Percentiles rank a stretch among this genome's conserved stretches.
These are phyloP conservation scores for Paratinospora sagittata DNA, from an alignment of 164 flowering plant genomes.

Conservation along the genomic window DNA sequence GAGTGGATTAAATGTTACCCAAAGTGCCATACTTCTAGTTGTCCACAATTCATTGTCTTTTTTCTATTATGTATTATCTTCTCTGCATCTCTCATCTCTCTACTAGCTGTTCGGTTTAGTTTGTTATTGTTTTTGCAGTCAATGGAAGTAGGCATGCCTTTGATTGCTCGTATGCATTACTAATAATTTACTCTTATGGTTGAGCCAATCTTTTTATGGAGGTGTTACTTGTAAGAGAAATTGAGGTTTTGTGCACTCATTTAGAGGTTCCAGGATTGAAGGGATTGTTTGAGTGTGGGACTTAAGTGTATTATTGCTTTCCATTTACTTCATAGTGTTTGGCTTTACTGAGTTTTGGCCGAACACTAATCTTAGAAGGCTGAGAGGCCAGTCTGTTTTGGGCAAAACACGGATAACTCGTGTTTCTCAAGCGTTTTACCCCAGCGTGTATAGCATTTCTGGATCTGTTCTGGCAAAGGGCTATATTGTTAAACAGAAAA, in stretches of 20 bases:
- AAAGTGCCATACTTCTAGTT: constrained; percentile 8
- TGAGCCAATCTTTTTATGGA: not conserved
- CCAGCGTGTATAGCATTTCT: too few species aligned
- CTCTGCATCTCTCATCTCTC: constrained; percentile 6
- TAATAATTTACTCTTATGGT: not conserved
- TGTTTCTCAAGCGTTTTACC: too few species aligned
- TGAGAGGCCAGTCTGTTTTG: too few species aligned
- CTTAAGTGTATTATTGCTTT: too few species aligned
- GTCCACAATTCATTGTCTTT: not conserved
- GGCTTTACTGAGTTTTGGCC: too few species aligned
- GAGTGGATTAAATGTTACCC: constrained; percentile 3
- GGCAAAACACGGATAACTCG: too few species aligned
- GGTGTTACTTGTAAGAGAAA: too few species aligned
- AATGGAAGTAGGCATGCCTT: constrained; percentile 1
- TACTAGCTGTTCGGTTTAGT: not conserved
- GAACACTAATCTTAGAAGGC: too few species aligned
- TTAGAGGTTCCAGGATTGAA: not conserved
- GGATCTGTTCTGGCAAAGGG: too few species aligned
- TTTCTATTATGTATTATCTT: constrained; percentile 7
- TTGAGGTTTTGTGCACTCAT: too few species aligned
- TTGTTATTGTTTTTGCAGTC: not conserved
- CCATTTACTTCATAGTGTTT: too few species aligned
- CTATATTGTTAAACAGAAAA: too few species aligned
- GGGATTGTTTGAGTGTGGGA: not conserved
- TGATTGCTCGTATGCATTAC: not conserved